These are phyloP conservation scores for Cytospora mali DNA, from an alignment of 2,329 filamentous ascomycete species.

Conservation along the genomic window DNA sequence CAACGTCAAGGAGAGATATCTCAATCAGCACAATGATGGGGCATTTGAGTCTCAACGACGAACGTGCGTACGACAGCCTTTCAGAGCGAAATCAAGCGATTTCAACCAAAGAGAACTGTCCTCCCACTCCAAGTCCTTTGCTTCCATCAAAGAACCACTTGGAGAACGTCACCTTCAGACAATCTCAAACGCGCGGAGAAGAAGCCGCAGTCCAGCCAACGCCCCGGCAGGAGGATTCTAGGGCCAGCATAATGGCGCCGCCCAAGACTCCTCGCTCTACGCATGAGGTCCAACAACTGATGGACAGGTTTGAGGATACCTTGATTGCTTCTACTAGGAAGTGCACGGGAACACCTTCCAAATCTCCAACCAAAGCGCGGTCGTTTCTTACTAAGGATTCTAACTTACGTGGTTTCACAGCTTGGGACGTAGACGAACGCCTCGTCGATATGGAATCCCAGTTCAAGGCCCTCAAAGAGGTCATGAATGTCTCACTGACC, in stretches of 20 bases:
- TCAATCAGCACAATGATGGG: slow-evolving; percentile 38
- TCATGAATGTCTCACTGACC: slow-evolving; percentile 69
- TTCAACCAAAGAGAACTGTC: slow-evolving; percentile 36
- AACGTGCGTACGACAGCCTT: slow-evolving; percentile 27
- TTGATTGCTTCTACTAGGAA: slow-evolving; percentile 37
- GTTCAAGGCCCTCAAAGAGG: slow-evolving; percentile 70
- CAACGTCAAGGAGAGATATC: slow-evolving; percentile 38
- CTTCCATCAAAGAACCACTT: slow-evolving; percentile 31
- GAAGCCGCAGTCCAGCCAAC: slow-evolving; percentile 25
- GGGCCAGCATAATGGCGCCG: slow-evolving; percentile 31
- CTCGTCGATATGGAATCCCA: slow-evolving; percentile 77
- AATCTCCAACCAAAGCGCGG: slow-evolving; percentile 35
- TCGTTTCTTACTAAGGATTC: slow-evolving; percentile 72
- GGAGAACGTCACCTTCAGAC: slow-evolving; percentile 37
- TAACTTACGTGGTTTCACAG: slow-evolving; percentile 66
- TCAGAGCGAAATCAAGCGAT: slow-evolving; percentile 51
- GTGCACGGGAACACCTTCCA: slow-evolving; percentile 44
- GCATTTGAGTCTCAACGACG: slow-evolving; percentile 44
- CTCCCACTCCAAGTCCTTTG: slow-evolving; percentile 25
- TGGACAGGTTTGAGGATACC: slow-evolving; percentile 35
- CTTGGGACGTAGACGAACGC: slow-evolving; percentile 77
- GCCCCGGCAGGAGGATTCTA: slow-evolving; percentile 17
- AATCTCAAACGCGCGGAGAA: slow-evolving; percentile 33
- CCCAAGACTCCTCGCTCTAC: slow-evolving; percentile 35
- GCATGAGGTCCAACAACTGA: slow-evolving; percentile 15